Evolutionary conservation across 768 basidiomycete genomes (phyloP), one percentile per base, ranked within the genome.

Genomic region (Collybia sordida): DNA sequence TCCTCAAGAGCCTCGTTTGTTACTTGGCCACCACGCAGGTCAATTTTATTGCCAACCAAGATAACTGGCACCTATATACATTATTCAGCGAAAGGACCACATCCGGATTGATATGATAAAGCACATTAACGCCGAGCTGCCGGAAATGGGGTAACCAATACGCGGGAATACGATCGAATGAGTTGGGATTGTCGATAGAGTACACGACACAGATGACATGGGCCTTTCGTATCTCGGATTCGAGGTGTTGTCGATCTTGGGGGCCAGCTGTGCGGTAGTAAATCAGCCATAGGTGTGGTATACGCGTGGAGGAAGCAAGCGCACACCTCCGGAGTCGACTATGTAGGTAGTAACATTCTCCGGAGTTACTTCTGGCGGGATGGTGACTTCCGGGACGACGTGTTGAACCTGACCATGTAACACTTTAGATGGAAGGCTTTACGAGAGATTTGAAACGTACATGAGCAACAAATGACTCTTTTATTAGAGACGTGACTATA

Each of bases 171-270:
- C 96, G 86, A 70, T 96, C 92, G 69, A 99, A 99, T 12, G 93
- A 94, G 61, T 90, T 88, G 25, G 96, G 89, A 65, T 95, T 93
- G 74, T 98, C 94, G 62, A 98, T 93, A 25, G 92, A 86, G 67
- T 98, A 98, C 39, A 99, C 96, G 51, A 99, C 87, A 64, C 93
- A 96, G 55, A 98, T 98, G 63, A 97, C 96, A 73, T 99, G 95
- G 9, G 96, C 95, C 67, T 97, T 94, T 45, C 93, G 85, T 51
- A 98, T 90, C 78, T 98, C 95, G 18, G 90, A 86, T 64, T 98
- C 92, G 43, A 99, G 84, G 68, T 96, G 93, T 12, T 79, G 74
- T 43, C 88, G 83, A 65, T 98, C 95, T 53, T 90, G 83, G 15
- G 88, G 86, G 25, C 89, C 84, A 50, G 92, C 95, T 98, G 58